Percentiles rank a stretch among this genome's conserved stretches.
Evolutionary conservation across 306 rosid species (phyloP).

Genomic region (Parietaria judaica): DNA sequence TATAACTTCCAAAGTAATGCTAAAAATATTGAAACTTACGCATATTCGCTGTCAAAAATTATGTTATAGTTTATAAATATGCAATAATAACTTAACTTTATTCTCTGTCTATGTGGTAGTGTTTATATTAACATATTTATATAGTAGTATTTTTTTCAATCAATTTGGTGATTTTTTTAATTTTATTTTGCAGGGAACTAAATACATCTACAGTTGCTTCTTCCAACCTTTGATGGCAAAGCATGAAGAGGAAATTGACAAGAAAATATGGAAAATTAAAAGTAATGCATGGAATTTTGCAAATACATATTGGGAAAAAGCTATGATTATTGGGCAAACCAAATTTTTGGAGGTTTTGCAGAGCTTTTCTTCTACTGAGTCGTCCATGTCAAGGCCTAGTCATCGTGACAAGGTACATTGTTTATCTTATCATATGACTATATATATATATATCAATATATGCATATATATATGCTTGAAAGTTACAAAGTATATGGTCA

Average conservation of each 20-base stretch:
- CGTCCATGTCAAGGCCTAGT: not conserved
- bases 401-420: not conserved
- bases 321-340: slow-evolving; percentile 15
- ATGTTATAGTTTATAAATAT: too few relatives aligned
- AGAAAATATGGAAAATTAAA: slow-evolving; percentile 19
- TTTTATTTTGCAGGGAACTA: slow-evolving; percentile 17
- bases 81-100: too few relatives aligned
- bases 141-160: too few relatives aligned
- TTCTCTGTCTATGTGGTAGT: too few relatives aligned
- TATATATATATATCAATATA: not conserved
- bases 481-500: too few relatives aligned
- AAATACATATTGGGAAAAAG: slow-evolving; percentile 20
- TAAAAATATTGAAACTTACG: too few relatives aligned
- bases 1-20: too few relatives aligned
- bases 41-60: too few relatives aligned
- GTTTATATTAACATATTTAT: too few relatives aligned
- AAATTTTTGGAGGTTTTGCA: slow-evolving; percentile 20
- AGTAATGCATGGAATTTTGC: slow-evolving; percentile 17
- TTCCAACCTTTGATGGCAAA: slow-evolving; percentile 19
- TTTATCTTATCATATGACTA: not conserved
- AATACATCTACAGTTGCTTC: slow-evolving; percentile 14
- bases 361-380: slow-evolving; percentile 10
- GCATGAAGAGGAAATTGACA: slow-evolving; percentile 33
- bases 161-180: too few relatives aligned
- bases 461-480: not conserved